Percentiles rank a stretch among this genome's conserved stretches.
phyloP scores from a whole-genome alignment of 768 basidiomycete genomes.

The Symmetrospora coprosmae region DNA sequence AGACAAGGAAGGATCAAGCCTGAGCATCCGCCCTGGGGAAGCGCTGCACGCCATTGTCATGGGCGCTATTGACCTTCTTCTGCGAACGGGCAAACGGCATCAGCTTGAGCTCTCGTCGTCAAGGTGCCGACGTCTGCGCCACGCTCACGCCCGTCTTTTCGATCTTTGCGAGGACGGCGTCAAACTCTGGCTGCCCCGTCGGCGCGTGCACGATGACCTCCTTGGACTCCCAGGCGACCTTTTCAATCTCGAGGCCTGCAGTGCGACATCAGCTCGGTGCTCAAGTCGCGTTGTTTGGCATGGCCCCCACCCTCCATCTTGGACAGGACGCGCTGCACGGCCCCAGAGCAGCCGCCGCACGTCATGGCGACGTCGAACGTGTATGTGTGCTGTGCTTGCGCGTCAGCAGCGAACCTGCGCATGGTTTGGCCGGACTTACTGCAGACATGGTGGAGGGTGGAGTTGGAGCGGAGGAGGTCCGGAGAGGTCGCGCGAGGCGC shows the following conservation, averaged over 20 bases:
- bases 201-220: constrained; percentile 47
- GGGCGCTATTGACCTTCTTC: no score
- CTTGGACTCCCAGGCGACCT: constrained; percentile 53
- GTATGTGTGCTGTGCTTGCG: constrained; percentile 51
- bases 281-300: constrained; percentile 29
- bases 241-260: constrained; percentile 48
- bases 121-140: no score
- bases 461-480: no score
- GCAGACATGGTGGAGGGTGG: no score
- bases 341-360: constrained; percentile 70
- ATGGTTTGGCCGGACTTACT: no score
- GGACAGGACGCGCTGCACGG: constrained; percentile 56
- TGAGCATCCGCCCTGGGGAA: no score
- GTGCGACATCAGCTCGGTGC: background rate
- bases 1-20: no score
- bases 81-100: no score
- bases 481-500: no score
- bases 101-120: no score
- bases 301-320: constrained; percentile 47
- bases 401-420: no score
- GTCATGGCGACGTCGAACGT: constrained; percentile 86
- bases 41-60: no score
- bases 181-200: constrained; percentile 49
- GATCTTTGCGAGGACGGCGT: constrained; percentile 54
- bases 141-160: constrained; percentile 58